phyloP scores from a whole-genome alignment of 73 alveolate genomes.

The Stentor roeselii region DNA sequence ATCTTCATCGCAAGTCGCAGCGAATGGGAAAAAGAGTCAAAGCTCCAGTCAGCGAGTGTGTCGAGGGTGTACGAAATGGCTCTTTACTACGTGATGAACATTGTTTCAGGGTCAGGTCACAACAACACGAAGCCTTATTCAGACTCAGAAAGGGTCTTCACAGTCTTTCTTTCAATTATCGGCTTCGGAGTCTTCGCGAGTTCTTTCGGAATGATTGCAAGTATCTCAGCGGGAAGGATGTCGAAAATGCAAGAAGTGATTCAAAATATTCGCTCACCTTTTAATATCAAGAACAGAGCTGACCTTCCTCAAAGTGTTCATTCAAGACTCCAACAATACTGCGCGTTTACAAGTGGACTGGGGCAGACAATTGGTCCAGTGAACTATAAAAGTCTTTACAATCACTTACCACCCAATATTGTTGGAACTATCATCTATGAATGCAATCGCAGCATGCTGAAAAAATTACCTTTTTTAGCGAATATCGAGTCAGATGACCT shows the following conservation, averaged over 20 bases:
- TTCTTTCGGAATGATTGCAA: constrained; percentile 61
- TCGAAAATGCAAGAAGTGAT: neutral
- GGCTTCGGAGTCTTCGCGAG: constrained; percentile 63
- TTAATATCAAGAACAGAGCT: neutral
- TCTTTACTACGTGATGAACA: constrained; percentile 46
- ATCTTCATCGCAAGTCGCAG: constrained; percentile 28
- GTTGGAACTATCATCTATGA: neutral
- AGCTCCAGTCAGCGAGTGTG: neutral
- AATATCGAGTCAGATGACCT: neutral
- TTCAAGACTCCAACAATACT: neutral
- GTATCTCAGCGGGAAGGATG: constrained; percentile 6
- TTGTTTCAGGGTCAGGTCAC: constrained; percentile 51
- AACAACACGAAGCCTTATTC: constrained; percentile 42
- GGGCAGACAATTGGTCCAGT: neutral
- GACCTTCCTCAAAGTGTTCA: neutral
- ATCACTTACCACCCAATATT: constrained; percentile 20
- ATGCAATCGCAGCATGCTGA: neutral
- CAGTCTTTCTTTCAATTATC: constrained; percentile 40
- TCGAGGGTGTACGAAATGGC: constrained; percentile 23
- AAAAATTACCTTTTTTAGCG: constrained; percentile 18
- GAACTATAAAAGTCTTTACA: neutral
- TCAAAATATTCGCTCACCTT: neutral
- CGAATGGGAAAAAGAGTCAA: constrained; percentile 37
- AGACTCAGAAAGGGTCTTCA: constrained; percentile 43
- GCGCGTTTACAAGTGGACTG: constrained; percentile 2